Evolutionary conservation across 2,329 filamentous ascomycete species (phyloP).

Genomic region (Bipolaris victoriae): DNA sequence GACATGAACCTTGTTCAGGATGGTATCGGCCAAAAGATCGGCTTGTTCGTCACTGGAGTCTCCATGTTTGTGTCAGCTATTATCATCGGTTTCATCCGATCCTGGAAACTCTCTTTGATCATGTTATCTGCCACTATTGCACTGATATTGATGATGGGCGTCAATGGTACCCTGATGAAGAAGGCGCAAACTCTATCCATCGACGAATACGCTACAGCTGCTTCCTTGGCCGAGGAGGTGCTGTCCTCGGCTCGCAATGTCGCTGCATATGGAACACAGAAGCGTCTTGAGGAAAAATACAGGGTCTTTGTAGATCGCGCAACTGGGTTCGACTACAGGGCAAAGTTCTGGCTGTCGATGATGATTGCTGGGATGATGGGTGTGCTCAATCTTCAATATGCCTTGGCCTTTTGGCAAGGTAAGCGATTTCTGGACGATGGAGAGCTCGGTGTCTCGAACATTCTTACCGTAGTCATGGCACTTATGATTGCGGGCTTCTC

Average conservation of each 20-base stretch:
- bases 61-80: conserved; percentile 80
- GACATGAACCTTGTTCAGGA: conserved; percentile 96
- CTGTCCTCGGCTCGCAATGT: conserved; percentile 92
- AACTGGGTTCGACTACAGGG: conserved; percentile 75
- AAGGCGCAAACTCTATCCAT: conserved; percentile 76
- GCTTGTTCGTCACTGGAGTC: conserved; percentile 41
- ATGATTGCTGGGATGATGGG: conserved; percentile 88
- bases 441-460: conserved; percentile 69
- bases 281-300: conserved; percentile 87
- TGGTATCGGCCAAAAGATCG: conserved; percentile 65
- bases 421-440: conserved; percentile 61
- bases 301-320: conserved; percentile 75
- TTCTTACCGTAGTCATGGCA: conserved; percentile 86
- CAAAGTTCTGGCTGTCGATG: conserved; percentile 72
- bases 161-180: conserved; percentile 75
- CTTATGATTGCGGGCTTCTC: conserved; percentile 94
- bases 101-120: conserved; percentile 92
- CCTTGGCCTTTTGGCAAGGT: conserved; percentile 56
- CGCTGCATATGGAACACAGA: conserved; percentile 90
- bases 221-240: conserved; percentile 90
- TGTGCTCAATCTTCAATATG: conserved; percentile 76
- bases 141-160: conserved; percentile 77
- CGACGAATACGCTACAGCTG: conserved; percentile 80
- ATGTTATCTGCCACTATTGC: conserved; percentile 80
- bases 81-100: conserved; percentile 88